Base-by-base conservation (phyloP, 805 yeast genomes). In the Soucietia sequanensis region DNA sequence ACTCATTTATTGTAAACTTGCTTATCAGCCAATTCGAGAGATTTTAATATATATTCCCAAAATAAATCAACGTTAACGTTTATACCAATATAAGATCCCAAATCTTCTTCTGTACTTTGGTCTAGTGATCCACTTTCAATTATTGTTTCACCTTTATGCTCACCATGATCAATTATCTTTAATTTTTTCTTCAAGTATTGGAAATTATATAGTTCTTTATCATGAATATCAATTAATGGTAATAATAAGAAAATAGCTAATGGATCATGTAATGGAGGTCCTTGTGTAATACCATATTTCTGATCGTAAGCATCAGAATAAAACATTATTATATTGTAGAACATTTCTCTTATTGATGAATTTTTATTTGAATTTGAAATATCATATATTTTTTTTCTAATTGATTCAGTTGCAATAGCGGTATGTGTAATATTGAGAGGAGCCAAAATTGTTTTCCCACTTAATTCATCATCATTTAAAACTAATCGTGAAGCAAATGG, bases 201-300 rank as follows among this genome's bases (percentile, higher is more conserved):
- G 36, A 54, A 61, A 17, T 44, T 52, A 37, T 52, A 51, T 2
- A 35, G 38, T 2, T 41, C 47, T 4, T 42, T 38, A 9, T 36
- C 31, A 26, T 16, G 22, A 3, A 31, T 37, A 9, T 51, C 51
- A 33, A 65, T 55, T 33, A 76, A 54, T 14, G 76, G 75, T 33
- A 85, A 55, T 23, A 85, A 48, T 0, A 78, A 78, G 34, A 74
- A 75, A 8, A 84, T 63, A 1, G 95, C 84, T 33, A 84, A 62
- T 1, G 93, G 91, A 55, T 86, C 95, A 57, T 87, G 95, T 1
- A 85, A 69, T 1, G 89, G 87, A 4, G 93, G 89, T 0, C 93
- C 91, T 4, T 52, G 40, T 17, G 42, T 41, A 54, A 43, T 42
- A 8, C 48, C 50, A 21, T 39, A 37, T n/a, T 33, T 35, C 2